phyloP scores from a whole-genome alignment of 129 eudicot genomes.

The Solidago caesia region DNA sequence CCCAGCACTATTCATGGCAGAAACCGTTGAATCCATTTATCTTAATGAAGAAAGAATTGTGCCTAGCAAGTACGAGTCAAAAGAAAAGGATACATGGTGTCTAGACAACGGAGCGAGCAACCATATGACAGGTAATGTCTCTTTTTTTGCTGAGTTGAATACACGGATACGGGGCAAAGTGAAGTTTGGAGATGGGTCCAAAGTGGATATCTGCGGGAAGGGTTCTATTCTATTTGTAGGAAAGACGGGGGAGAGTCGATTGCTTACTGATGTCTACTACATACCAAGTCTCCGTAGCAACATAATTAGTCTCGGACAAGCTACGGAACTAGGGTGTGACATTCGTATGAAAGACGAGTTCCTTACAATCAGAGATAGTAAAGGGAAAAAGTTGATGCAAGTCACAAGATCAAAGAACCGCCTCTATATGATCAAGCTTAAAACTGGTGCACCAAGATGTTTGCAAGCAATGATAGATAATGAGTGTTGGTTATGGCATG shows the following conservation, averaged over 20 bases:
- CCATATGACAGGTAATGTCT: not conserved
- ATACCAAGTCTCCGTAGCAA: not conserved
- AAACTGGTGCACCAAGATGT: not conserved
- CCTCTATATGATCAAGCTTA: not conserved
- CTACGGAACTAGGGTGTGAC: constrained; percentile 11
- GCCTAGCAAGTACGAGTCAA: not conserved
- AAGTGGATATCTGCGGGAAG: not conserved
- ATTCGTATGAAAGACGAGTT: not conserved
- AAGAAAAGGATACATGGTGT: not conserved
- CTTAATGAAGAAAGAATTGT: not conserved
- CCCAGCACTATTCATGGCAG: not conserved
- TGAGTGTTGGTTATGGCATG: constrained; percentile 4
- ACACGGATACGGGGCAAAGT: not conserved
- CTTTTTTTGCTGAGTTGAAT: not conserved
- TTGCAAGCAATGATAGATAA: not conserved
- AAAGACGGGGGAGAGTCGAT: not conserved
- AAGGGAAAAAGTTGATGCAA: not conserved
- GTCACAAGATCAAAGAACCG: not conserved
- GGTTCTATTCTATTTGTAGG: not conserved
- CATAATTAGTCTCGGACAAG: constrained; percentile 1
- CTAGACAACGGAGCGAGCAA: constrained; percentile 8
- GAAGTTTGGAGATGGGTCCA: not conserved
- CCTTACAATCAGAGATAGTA: not conserved
- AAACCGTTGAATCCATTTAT: not conserved
- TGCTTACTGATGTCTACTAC: not conserved